A percentile compares a stretch with the other conserved stretches of the same genome.
Conservation (phyloP, 371 early-diverging fungal species). For the Mucor mucedo region DNA sequence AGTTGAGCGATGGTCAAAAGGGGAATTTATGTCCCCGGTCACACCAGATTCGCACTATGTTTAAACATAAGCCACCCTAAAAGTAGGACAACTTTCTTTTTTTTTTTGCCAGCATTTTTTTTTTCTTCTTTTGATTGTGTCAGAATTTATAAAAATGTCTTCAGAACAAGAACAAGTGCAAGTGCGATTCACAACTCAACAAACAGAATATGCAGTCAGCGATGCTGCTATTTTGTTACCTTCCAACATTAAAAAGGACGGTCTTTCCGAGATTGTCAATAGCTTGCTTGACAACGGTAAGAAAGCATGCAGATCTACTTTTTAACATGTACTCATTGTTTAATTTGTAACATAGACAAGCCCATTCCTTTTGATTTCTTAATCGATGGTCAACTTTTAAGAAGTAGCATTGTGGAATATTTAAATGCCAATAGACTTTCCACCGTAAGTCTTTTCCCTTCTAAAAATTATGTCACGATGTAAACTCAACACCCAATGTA, state of each 20-base stretch:
- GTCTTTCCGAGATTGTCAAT: conserved; percentile 92
- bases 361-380: conserved; percentile 93
- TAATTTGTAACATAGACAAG: conserved; percentile 55
- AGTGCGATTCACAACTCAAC: conserved; percentile 83
- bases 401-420: conserved; percentile 77
- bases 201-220: conserved; percentile 74
- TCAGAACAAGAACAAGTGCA: conserved; percentile 74
- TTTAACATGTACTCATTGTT: neutral
- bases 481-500: conserved; percentile 18
- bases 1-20: neutral
- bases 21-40: neutral
- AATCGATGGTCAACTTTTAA: conserved; percentile 86
- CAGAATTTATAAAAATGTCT: conserved; percentile 23
- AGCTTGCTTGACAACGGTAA: conserved; percentile 71
- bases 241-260: conserved; percentile 79
- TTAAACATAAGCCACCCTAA: conserved; percentile 14
- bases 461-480: neutral
- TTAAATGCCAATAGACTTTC: conserved; percentile 74
- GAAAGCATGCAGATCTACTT: neutral
- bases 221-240: conserved; percentile 89
- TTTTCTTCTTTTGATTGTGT: conserved; percentile 10
- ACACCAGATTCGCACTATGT: neutral
- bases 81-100: neutral
- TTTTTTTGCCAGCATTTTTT: neutral
- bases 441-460: conserved; percentile 56